phyloP scores from a whole-genome alignment of 352 stramenopile genomes.

The Globisporangium cederbergense region DNA sequence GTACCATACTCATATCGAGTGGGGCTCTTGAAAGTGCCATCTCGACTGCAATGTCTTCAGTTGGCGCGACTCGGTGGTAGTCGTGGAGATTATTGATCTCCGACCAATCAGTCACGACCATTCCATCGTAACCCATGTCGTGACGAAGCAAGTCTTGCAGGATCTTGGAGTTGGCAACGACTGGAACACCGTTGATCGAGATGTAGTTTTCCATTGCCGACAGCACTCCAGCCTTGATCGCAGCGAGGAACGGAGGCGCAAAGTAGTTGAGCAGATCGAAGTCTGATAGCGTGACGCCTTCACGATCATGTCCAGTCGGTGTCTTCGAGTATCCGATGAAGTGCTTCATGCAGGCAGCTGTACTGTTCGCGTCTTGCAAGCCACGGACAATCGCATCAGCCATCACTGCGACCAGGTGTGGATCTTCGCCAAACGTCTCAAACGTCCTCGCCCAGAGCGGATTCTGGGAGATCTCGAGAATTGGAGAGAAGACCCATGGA shows the following conservation, averaged over 20 bases:
- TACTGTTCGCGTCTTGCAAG: conserved; percentile 66
- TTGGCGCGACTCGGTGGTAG: conserved; percentile 53
- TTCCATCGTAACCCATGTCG: conserved; percentile 84
- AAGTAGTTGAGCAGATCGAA: conserved; percentile 87
- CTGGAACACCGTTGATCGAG: conserved; percentile 90
- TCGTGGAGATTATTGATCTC: conserved; percentile 89
- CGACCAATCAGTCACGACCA: conserved; percentile 91
- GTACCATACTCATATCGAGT: conserved; percentile 92
- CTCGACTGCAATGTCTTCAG: conserved; percentile 53
- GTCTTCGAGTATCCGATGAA: conserved; percentile 88
- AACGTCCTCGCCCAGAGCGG: conserved; percentile 88
- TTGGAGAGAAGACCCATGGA: conserved; percentile 89
- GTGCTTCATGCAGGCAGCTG: conserved; percentile 89
- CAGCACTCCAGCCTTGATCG: conserved; percentile 72
- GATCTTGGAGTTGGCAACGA: conserved; percentile 81
- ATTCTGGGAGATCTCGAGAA: conserved; percentile 86
- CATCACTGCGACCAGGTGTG: conserved; percentile 78
- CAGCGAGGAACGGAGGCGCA: conserved; percentile 78
- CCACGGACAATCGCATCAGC: conserved; percentile 71
- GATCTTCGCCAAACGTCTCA: conserved; percentile 94
- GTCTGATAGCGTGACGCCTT: conserved; percentile 64
- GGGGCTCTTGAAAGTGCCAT: conserved; percentile 69
- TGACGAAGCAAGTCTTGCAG: conserved; percentile 78
- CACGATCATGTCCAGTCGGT: conserved; percentile 77
- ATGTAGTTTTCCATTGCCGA: conserved; percentile 95